Evolutionary conservation across 2,329 filamentous ascomycete species (phyloP), one percentile per base, ranked within the genome.

Genomic region (Fusarium nodosum): DNA sequence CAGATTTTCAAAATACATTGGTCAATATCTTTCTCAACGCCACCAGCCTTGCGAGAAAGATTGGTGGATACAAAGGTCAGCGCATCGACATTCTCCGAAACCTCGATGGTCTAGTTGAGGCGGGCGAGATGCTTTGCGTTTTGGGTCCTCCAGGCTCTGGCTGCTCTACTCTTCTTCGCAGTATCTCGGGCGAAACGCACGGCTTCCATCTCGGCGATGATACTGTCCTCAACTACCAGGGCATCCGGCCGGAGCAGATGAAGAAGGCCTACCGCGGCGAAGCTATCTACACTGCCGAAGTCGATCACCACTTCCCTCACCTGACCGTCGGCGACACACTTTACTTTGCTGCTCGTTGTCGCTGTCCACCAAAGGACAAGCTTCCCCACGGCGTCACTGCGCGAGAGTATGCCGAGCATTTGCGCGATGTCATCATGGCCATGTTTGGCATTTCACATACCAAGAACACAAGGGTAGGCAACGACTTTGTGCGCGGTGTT

Each of bases 161-260:
- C 34, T 96, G 93, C 77, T 92, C 91, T 6, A 96, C 93, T 1
- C 88, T 95, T 61, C 82, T 96, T 51, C 94, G 94, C 80, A 91
- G 92, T 0, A 87, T 96, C 64, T 87, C 92, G 2, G 92, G 93
- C 56, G 92, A 95, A 78, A 92, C 90, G 2, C 89, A 93, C 66
- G 93, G 93, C 34, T 89, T 95, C 66, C 87, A 86, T 66, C 82
- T 95, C 10, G 90, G 92, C 42, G 80, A 89, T 11, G 79, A 83
- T 12, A 89, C 91, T 0, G 86, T 91, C 60, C 86, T 96, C 75
- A 94, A 95, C 79, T 96, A 95, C 74, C 91, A 73, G 33, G 68
- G 89, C 63, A 85, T 92, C 69, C 82, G 86, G 2, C 85, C 91
- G 44, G 80, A 91, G 72, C 86, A 92, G 75, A 94, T 95, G 91